A percentile compares a stretch with the other conserved stretches of the same genome.
Conservation (phyloP, 495 filamentous ascomycete genomes). For the Cetradonia linearis region DNA sequence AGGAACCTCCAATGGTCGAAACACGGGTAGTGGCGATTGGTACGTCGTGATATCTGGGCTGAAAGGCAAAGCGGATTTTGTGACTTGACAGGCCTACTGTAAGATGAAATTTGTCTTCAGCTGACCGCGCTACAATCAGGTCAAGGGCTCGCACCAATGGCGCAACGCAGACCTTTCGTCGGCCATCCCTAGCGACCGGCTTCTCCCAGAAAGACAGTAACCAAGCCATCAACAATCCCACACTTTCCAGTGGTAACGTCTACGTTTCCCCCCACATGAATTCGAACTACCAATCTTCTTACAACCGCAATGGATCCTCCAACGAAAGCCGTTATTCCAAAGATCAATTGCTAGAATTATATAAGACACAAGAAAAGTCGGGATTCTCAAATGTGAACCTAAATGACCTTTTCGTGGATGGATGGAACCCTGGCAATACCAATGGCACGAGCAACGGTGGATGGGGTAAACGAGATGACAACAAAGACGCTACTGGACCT, state of each 20-base stretch:
- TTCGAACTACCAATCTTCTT: slow-evolving; percentile 38
- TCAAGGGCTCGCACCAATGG: slow-evolving; percentile 63
- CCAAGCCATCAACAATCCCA: slow-evolving; percentile 37
- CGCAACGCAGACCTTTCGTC: slow-evolving; percentile 75
- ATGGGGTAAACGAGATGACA: slow-evolving; percentile 71
- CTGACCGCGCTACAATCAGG: slow-evolving; percentile 33
- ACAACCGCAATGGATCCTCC: slow-evolving; percentile 44
- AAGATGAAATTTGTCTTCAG: not conserved
- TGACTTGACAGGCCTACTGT: not conserved
- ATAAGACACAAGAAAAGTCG: slow-evolving; percentile 46
- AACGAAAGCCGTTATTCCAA: slow-evolving; percentile 63
- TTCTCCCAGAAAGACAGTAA: slow-evolving; percentile 42
- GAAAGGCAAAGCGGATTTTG: slow-evolving; percentile 5
- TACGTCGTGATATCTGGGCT: slow-evolving; percentile 29
- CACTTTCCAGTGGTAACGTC: slow-evolving; percentile 42
- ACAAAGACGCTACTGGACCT: slow-evolving; percentile 53
- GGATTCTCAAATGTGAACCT: slow-evolving; percentile 52
- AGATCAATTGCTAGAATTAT: slow-evolving; percentile 72
- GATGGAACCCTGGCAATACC: slow-evolving; percentile 62
- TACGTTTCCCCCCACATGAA: slow-evolving; percentile 54
- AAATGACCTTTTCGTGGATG: slow-evolving; percentile 58
- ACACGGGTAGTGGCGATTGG: slow-evolving; percentile 42
- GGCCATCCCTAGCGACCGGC: slow-evolving; percentile 62
- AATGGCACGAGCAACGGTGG: slow-evolving; percentile 52
- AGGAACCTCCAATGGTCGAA: slow-evolving; percentile 36